phyloP scores from a whole-genome alignment of 2,329 filamentous ascomycete genomes.

The Celoporthe dispersa region DNA sequence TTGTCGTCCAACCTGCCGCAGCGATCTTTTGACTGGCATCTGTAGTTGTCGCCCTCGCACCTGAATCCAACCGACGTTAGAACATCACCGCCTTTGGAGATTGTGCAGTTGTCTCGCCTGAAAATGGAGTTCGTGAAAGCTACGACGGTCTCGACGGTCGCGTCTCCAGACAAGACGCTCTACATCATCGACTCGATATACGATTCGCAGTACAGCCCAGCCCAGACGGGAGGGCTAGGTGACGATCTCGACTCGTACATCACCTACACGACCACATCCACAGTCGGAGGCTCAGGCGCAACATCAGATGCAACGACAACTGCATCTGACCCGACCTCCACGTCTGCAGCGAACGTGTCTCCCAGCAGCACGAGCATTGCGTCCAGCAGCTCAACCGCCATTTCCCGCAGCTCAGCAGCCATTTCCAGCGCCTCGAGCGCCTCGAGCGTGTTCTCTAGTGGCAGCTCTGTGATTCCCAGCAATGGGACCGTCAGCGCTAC shows the following conservation, averaged over 20 bases:
- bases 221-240: conserved; percentile 7
- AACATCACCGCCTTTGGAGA: too few relatives aligned
- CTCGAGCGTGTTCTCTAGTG: neutral
- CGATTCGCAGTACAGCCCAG: conserved; percentile 13
- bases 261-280: conserved; percentile 10
- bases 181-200: conserved; percentile 9
- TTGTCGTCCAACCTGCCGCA: neutral
- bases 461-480: neutral
- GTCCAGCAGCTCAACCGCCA: neutral
- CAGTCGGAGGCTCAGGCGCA: neutral
- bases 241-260: conserved; percentile 15
- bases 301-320: conserved; percentile 3
- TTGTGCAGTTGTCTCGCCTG: neutral
- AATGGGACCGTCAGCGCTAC: neutral
- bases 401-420: neutral
- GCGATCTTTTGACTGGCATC: neutral
- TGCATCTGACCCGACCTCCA: neutral
- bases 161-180: neutral
- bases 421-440: neutral
- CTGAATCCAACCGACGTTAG: neutral
- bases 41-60: neutral
- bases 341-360: neutral
- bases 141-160: conserved; percentile 10
- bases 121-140: conserved; percentile 14
- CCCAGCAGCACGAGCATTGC: neutral